These are phyloP conservation scores for Aaosphaeria pasadenensis DNA, from an alignment of 2,329 filamentous ascomycete species.

Conservation along the genomic window DNA sequence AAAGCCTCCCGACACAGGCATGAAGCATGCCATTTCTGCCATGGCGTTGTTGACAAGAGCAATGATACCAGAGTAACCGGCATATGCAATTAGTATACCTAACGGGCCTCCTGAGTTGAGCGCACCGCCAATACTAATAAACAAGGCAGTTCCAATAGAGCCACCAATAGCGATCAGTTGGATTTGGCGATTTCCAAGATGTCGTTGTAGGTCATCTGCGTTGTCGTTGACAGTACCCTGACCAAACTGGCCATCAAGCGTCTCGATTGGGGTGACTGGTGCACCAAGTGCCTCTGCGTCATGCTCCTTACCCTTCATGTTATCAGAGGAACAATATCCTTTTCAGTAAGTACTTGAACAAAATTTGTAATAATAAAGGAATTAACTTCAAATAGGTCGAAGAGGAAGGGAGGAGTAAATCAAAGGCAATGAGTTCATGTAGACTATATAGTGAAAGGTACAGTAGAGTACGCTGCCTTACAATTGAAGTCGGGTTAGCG, in stretches of 20 bases:
- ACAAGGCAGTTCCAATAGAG: not conserved
- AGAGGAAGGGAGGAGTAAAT: too few species aligned
- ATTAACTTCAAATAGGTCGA: too few species aligned
- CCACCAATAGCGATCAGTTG: not conserved
- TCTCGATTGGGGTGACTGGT: too few species aligned
- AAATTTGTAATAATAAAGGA: too few species aligned
- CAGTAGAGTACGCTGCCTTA: too few species aligned
- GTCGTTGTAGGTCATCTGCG: conserved; percentile 25
- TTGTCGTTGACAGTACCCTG: not conserved
- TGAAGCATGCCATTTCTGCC: conserved; percentile 60
- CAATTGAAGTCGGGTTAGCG: too few species aligned
- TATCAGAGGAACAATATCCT: too few species aligned
- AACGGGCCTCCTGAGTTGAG: not conserved
- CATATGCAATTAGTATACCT: not conserved
- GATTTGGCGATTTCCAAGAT: conserved; percentile 19
- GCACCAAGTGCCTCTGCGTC: too few species aligned
- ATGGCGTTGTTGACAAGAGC: conserved; percentile 51
- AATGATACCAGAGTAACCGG: not conserved
- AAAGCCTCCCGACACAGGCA: conserved; percentile 59
- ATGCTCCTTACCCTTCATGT: too few species aligned
- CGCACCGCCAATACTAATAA: not conserved
- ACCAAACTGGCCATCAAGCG: conserved; percentile 18
- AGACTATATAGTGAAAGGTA: too few species aligned
- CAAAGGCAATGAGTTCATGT: too few species aligned
- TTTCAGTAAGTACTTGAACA: too few species aligned